These are phyloP conservation scores for Aureobasidium sp. DNA, from an alignment of 2,329 filamentous ascomycete species.

Conservation along the genomic window DNA sequence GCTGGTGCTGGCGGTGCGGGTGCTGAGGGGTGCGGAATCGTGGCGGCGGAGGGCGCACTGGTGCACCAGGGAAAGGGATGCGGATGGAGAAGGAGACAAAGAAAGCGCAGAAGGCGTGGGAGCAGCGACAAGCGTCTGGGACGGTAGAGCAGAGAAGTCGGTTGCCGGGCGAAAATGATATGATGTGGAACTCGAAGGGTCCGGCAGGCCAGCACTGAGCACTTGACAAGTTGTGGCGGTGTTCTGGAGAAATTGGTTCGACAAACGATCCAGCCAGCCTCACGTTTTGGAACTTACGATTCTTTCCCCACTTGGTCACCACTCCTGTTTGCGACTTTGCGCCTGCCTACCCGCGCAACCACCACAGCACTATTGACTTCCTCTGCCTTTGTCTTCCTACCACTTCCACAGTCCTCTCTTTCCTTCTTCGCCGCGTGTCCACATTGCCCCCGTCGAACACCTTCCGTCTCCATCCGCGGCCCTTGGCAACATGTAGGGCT, in stretches of 20 bases:
- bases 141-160: neutral
- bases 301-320: neutral
- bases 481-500: constrained; percentile 5
- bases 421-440: neutral
- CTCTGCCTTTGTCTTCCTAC: neutral
- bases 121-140: neutral
- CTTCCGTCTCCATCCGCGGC: constrained; percentile 1
- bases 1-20: neutral
- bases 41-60: neutral
- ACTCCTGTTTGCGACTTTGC: neutral
- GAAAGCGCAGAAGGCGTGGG: neutral
- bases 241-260: neutral
- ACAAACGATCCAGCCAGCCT: neutral
- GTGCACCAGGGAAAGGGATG: neutral
- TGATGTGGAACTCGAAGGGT: constrained; percentile 7
- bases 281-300: neutral
- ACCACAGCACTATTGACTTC: neutral
- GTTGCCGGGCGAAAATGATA: constrained; percentile 1
- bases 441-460: neutral
- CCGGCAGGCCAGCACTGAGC: neutral
- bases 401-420: neutral
- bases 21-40: neutral
- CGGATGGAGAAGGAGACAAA: neutral
- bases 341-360: neutral
- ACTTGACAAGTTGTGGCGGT: constrained; percentile 5